Percentiles rank a stretch among this genome's conserved stretches.
Evolutionary conservation across 768 basidiomycete species (phyloP).

Genomic region (Paxillus involutus): DNA sequence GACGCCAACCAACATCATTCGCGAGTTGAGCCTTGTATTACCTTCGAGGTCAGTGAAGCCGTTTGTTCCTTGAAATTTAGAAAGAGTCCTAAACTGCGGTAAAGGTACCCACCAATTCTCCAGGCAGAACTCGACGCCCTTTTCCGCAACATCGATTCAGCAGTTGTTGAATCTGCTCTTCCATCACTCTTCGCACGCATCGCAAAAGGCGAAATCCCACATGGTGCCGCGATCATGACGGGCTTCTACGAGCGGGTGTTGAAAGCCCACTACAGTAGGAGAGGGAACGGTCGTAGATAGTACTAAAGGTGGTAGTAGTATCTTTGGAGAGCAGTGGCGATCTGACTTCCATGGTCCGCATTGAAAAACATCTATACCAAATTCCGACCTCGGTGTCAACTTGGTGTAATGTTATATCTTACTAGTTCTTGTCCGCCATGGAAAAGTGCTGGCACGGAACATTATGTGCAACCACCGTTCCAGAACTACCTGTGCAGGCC

Average conservation of each 20-base stretch:
- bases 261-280: neutral
- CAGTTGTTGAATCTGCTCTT: neutral
- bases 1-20: constrained; percentile 21
- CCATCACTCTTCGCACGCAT: constrained; percentile 5
- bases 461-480: too few species aligned
- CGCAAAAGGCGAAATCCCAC: constrained; percentile 5
- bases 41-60: constrained; percentile 2
- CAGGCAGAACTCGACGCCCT: constrained; percentile 5
- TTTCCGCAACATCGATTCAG: constrained; percentile 6
- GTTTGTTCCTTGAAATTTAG: too few species aligned
- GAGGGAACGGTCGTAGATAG: too few species aligned
- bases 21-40: constrained; percentile 21
- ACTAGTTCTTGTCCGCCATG: too few species aligned
- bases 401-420: too few species aligned
- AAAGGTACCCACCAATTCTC: constrained; percentile 4
- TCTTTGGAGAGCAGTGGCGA: too few species aligned
- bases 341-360: too few species aligned
- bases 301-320: too few species aligned
- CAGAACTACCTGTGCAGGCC: too few species aligned
- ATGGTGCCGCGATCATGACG: constrained; percentile 9
- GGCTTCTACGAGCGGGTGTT: constrained; percentile 3
- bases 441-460: too few species aligned
- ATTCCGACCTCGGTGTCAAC: too few species aligned
- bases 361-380: too few species aligned
- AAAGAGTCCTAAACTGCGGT: neutral